Evolutionary conservation across 768 basidiomycete species (phyloP), one percentile per base, ranked within the genome.

Genomic region (Gymnopilus dilepis): DNA sequence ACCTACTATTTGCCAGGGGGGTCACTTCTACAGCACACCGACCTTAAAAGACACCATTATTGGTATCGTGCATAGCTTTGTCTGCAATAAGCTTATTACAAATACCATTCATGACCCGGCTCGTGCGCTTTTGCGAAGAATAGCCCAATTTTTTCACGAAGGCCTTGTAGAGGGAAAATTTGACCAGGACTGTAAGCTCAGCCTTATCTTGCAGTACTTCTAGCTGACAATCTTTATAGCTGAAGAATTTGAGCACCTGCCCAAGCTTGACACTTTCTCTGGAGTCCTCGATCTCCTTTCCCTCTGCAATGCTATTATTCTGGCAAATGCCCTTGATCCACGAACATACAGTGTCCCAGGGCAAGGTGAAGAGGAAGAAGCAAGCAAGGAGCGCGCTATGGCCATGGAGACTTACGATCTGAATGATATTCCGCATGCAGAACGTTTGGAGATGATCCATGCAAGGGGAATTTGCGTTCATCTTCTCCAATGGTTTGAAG

Each of bases 11-110:
- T 51, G 30, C n/a, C 13, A 30, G 7, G 57, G 57, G 2, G 57
- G 57, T 12, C 57, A 63, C 26, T 63, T 58, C 30, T 26, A 50
- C 62, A 65, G 53, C 3, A 50, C 38, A 2, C 26, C 45, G 1
- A 58, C 59, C 8, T 47, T 60, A 28, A 22, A 45, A 19, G 59
- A 60, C 42, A 55, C 59, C 11, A 12, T 53, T 8, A 15, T 33
- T 22, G 55, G 55, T 17, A 9, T 47, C 4, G 37, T 56, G 9
- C 54, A 61, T 41, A 47, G 21, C 17, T 51, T 61, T 12, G 45
- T 61, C 5, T 8, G 22, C n/a, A 40, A 57, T 41, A 11, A 40
- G 9, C 13, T 31, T 4, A 56, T 61, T 13, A 61, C 55, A 4
- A 61, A 61, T 28, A 61, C 55, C 6, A 24, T 38, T n/a, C 60